Conservation (phyloP, 225 moss, liverwort and hornwort genomes). For the Polytrichum formosum region DNA sequence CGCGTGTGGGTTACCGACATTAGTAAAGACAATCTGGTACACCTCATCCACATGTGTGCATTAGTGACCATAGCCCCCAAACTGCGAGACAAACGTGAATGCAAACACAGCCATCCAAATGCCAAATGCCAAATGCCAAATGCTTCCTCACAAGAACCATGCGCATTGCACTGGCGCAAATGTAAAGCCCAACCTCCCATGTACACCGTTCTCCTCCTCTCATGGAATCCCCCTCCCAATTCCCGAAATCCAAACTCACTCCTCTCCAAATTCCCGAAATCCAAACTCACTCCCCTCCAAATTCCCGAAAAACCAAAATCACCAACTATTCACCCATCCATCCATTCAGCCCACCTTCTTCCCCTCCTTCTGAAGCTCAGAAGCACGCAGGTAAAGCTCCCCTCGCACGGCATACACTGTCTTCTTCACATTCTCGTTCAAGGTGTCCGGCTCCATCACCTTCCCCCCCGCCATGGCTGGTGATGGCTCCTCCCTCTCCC, state of each 20-base stretch:
- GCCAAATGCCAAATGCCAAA: not conserved
- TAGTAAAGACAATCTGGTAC: constrained; percentile 82
- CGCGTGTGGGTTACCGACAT: constrained; percentile 95
- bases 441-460: constrained; percentile 75
- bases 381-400: constrained; percentile 89
- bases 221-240: not conserved
- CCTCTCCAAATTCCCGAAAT: too few relatives aligned
- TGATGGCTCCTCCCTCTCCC: not conserved
- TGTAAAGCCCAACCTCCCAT: too few relatives aligned
- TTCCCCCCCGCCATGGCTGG: constrained; percentile 14
- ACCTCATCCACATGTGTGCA: not conserved
- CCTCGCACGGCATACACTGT: constrained; percentile 92
- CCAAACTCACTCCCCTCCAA: too few relatives aligned
- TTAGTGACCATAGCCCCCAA: constrained; percentile 2
- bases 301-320: too few relatives aligned
- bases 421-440: constrained; percentile 95
- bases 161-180: too few relatives aligned
- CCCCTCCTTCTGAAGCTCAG: constrained; percentile 89
- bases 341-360: constrained; percentile 38
- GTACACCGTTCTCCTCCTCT: too few relatives aligned
- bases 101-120: not conserved
- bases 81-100: not conserved
- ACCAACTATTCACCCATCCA: too few relatives aligned
- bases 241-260: not conserved
- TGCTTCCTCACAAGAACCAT: too few relatives aligned